phyloP scores from a whole-genome alignment of 169 alveolate genomes.

The Plasmodium ovale region DNA sequence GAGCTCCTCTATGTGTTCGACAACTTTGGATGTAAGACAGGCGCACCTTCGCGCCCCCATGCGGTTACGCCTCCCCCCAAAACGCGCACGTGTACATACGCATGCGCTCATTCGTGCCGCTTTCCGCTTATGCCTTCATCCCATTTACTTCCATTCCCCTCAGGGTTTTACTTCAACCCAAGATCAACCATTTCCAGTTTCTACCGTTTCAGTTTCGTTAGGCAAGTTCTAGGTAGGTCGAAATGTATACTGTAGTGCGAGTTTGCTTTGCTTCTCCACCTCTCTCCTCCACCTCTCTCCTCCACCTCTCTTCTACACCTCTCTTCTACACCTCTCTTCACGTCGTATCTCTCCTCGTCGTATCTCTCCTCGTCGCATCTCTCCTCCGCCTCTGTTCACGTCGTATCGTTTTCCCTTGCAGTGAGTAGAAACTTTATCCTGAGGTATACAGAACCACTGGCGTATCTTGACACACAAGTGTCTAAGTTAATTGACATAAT shows the following conservation, averaged over 20 bases:
- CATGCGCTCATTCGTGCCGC: background rate
- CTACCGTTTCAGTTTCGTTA: slow-evolving; percentile 6
- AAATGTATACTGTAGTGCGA: background rate
- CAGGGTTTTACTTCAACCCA: slow-evolving; percentile 55
- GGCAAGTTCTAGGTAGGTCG: slow-evolving; percentile 39
- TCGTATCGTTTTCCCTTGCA: background rate
- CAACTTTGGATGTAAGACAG: slow-evolving; percentile 43
- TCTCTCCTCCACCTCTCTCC: background rate
- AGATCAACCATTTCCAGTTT: slow-evolving; percentile 1
- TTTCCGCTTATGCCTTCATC: background rate
- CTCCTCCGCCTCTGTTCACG: background rate
- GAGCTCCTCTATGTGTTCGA: slow-evolving; percentile 42
- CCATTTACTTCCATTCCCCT: background rate
- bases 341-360: background rate
- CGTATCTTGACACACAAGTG: slow-evolving; percentile 44
- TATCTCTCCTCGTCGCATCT: background rate
- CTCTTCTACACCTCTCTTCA: background rate
- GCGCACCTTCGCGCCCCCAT: background rate
- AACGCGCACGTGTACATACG: too few relatives aligned
- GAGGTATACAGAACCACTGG: slow-evolving; percentile 3
- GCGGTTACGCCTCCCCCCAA: background rate
- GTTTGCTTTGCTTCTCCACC: background rate
- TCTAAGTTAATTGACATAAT: slow-evolving; percentile 39
- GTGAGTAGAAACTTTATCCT: slow-evolving; percentile 49
- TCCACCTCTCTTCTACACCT: background rate